A percentile compares a stretch with the other conserved stretches of the same genome.
Conservation (phyloP, 768 basidiomycete species). For the Boletus reticulatus region DNA sequence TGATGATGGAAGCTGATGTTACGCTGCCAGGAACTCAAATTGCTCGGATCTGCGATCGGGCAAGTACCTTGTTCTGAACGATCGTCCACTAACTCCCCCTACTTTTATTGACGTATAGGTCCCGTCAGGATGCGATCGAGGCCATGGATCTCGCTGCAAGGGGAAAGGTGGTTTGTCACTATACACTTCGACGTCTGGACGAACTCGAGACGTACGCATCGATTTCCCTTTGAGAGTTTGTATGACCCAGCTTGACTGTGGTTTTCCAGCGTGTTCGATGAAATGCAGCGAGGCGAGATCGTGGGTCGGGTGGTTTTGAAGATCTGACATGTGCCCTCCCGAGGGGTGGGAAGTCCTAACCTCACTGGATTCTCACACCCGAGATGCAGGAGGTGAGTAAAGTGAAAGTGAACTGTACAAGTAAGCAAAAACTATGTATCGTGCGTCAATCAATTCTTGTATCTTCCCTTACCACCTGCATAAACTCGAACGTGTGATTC, state of each 20-base stretch:
- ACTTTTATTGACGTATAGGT: conserved; percentile 15
- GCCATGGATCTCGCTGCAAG: conserved; percentile 42
- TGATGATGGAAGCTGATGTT: not conserved
- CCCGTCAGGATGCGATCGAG: conserved; percentile 46
- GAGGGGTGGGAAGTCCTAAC: no score
- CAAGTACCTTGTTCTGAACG: not conserved
- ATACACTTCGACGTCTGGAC: conserved; percentile 23
- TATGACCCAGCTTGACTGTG: not conserved
- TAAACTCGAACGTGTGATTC: no score
- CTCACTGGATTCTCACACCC: no score
- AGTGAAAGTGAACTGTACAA: not conserved
- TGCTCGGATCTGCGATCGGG: conserved; percentile 22
- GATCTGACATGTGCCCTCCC: conserved; percentile 3
- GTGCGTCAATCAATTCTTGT: no score
- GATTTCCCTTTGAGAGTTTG: not conserved
- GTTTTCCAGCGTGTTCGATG: conserved; percentile 17
- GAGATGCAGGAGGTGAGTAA: no score
- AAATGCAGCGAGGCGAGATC: conserved; percentile 17
- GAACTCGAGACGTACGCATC: conserved; percentile 27
- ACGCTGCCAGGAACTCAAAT: conserved; percentile 17
- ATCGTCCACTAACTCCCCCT: not conserved
- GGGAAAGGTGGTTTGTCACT: conserved; percentile 39
- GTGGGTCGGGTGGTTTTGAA: conserved; percentile 21
- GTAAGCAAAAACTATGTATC: no score
- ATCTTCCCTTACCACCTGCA: no score